Base-by-base conservation (phyloP, 73 alveolate genomes). In the Effrenium voratum region DNA sequence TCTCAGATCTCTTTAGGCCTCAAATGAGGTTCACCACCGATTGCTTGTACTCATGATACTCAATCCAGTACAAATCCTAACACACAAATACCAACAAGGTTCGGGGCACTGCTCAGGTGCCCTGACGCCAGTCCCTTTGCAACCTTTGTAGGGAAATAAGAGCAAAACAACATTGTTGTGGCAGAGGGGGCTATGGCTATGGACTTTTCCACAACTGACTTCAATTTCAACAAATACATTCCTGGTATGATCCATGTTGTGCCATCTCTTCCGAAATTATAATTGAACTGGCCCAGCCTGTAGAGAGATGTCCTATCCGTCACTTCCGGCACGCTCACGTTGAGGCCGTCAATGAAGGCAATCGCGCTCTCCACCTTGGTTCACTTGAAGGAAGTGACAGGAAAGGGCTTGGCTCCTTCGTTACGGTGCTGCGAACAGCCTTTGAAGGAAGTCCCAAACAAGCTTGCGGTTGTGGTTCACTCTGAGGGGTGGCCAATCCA, bases 311-410 rank as follows among this genome's bases (percentile, higher is more conserved):
- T 90, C n/a, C 96, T 85, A 73, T 90, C 96, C n/a, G 85, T 55
- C 87, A 90, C 96, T 26, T 90, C 96, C 41, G 73, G 26, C 72
- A 90, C 86, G n/a, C 73, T 63, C 76, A 45, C 86, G 59, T 68
- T 68, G 75, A 90, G 75, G 44, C 96, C 96, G 66, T 90, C 96
- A 52, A 90, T 90, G 86, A 90, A 90, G 87, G 96, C 96, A 3
- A 75, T 55, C n/a, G 96, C 96, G 41, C 87, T 66, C 40, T 90
- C 96, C 55, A 90, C 96, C 96, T 90, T 2, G 72, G 50, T 10
- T 32, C 77, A 57, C n/a, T 57, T 0, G 50, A 36, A 75, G 50
- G 2, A 49, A 70, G 82, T 30, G 45, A 16, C 32, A 12, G 82
- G 15, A 8, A 36, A 30, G 79, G 41, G 41, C 40, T 32, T 12